Conservation (phyloP, 139 green algal genomes). For the Volvox reticuliferus region DNA sequence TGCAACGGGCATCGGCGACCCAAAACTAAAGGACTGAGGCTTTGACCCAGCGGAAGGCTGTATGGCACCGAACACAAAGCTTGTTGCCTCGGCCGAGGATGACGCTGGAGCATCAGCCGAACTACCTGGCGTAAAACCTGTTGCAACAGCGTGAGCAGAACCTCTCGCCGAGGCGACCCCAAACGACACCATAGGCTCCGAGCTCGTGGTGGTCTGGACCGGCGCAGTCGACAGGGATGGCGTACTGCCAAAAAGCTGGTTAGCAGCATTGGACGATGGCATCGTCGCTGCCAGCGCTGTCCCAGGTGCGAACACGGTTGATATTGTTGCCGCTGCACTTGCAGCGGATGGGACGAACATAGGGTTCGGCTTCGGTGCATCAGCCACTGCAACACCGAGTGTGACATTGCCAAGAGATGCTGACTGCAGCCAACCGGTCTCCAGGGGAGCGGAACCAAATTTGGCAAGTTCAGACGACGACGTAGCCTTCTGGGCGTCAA, state of each 20-base stretch:
- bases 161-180: too few relatives aligned
- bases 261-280: neutral
- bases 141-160: too few relatives aligned
- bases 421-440: neutral
- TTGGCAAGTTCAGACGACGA: neutral
- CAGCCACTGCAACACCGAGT: neutral
- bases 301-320: neutral
- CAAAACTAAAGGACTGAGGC: neutral
- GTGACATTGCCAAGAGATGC: neutral
- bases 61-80: neutral
- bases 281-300: neutral
- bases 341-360: neutral
- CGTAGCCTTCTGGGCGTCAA: neutral
- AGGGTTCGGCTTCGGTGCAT: neutral
- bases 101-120: neutral
- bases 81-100: neutral
- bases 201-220: too few relatives aligned
- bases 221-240: neutral
- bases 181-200: too few relatives aligned
- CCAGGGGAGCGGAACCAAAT: neutral
- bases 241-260: neutral
- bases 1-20: neutral
- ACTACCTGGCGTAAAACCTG: slow-evolving; percentile 10
- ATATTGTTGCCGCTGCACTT: neutral
- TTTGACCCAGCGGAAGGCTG: neutral